Evolutionary conservation across 176 grass and related monocot genomes (phyloP), one percentile per base, ranked within the genome.

Genomic region (Puccinellia tenuiflora): DNA sequence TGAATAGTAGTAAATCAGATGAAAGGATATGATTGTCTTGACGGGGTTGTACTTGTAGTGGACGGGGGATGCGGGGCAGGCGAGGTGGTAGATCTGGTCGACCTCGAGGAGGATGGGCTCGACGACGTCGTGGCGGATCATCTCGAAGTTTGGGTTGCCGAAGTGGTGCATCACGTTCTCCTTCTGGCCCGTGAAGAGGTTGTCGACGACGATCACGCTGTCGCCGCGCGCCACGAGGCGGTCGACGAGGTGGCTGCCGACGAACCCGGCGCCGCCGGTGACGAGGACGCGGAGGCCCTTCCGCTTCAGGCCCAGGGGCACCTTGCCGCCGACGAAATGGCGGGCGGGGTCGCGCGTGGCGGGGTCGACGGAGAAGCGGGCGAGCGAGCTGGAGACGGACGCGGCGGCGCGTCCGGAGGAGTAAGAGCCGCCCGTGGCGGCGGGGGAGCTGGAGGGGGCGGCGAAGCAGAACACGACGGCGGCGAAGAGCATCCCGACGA

Each of bases 21-120:
- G 12, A 94, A 95, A 95, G 94, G 94, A 97, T 97, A 97, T 97
- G 92, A 97, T 97, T 4, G 94, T 97, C 88, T 97, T 97, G 83
- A 97, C 84, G 62, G 94, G 94, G 86, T 97, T 97, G 88, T 90
- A 97, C 84, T 97, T 97, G 90, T 97, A 97, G 86, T 97, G 94
- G 34, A 97, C 94, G 56, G 94, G 94, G 15, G 92, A 94, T 1
- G 94, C 94, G 61, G 94, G 94, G 86, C 94, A 97, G 0, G 94
- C 94, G 78, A 97, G 94, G 63, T 97, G 94, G 86, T 97, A 97
- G 92, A 97, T 97, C 90, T 94, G 94, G 79, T 97, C 94, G 47
- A 97, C 94, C 88, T 97, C 94, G 66, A 97, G 90, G 26, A 97
- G 92, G 71, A 97, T 84, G 76, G 94, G 90, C 90, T 97, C 94